These are phyloP conservation scores for Stevia rebaudiana DNA, from an alignment of 140 eudicot genomes.

Conservation along the genomic window DNA sequence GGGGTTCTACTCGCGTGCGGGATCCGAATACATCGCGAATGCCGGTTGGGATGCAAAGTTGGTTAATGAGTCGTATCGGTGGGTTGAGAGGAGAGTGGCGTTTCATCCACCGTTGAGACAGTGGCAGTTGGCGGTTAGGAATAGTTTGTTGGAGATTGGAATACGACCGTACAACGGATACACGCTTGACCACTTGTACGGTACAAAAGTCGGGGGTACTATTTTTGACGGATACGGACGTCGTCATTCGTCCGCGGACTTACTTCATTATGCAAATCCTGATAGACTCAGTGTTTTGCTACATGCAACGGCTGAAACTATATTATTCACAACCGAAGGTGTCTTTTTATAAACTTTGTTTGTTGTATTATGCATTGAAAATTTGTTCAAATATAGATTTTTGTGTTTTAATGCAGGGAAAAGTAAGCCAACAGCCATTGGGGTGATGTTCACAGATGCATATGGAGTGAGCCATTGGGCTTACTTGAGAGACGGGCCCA, in stretches of 20 bases:
- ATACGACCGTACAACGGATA: constrained; percentile 68
- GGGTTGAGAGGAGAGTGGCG: constrained; percentile 80
- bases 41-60: constrained; percentile 65
- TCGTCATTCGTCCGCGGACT: constrained; percentile 82
- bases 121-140: constrained; percentile 87
- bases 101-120: constrained; percentile 57
- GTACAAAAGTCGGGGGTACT: constrained; percentile 89
- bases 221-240: constrained; percentile 58
- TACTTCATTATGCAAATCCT: constrained; percentile 69
- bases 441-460: constrained; percentile 65
- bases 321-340: constrained; percentile 60
- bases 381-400: not conserved
- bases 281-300: constrained; percentile 42
- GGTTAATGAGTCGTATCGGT: constrained; percentile 66
- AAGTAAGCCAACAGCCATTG: constrained; percentile 58
- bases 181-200: constrained; percentile 72
- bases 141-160: constrained; percentile 69
- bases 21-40: constrained; percentile 27
- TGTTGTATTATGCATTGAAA: not conserved
- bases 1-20: constrained; percentile 85
- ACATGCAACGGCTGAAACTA: constrained; percentile 64
- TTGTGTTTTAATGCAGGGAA: constrained; percentile 30
- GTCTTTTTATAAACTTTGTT: not conserved
- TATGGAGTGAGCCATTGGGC: constrained; percentile 60
- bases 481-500: constrained; percentile 42